These are phyloP conservation scores for Calonectria ilicicola DNA, from an alignment of 2,329 filamentous ascomycete genomes.

Conservation along the genomic window DNA sequence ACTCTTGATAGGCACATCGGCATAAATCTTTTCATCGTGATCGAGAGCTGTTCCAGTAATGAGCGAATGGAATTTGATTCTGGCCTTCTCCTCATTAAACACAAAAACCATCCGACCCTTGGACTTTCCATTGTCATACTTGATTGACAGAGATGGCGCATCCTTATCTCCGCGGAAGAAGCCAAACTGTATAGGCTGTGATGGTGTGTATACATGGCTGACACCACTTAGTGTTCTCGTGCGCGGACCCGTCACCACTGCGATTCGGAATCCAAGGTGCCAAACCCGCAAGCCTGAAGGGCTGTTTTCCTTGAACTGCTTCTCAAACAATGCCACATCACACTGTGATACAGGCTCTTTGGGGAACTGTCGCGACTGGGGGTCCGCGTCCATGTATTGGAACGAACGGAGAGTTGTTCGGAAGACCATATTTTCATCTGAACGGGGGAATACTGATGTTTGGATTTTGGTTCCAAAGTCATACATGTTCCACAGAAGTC, in stretches of 20 bases:
- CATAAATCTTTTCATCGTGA: conserved; percentile 76
- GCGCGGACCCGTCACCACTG: conserved; percentile 81
- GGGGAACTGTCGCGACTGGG: conserved; percentile 79
- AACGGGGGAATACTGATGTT: conserved; percentile 74
- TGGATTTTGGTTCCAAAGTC: conserved; percentile 86
- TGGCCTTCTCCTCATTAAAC: conserved; percentile 79
- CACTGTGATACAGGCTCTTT: conserved; percentile 79
- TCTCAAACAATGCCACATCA: conserved; percentile 82
- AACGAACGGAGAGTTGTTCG: conserved; percentile 78
- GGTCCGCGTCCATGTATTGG: conserved; percentile 82
- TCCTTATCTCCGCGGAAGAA: conserved; percentile 80
- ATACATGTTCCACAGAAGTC: conserved; percentile 83
- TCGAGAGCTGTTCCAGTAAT: conserved; percentile 79
- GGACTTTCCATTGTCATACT: conserved; percentile 73
- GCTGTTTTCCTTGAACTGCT: conserved; percentile 73
- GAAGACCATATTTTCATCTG: conserved; percentile 78
- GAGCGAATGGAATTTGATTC: conserved; percentile 77
- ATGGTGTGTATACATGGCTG: conserved; percentile 75
- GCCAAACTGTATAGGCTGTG: conserved; percentile 80
- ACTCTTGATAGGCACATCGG: conserved; percentile 74
- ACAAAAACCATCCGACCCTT: conserved; percentile 81
- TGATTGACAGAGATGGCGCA: conserved; percentile 76
- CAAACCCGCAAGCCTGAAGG: conserved; percentile 78
- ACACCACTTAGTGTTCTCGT: conserved; percentile 83
- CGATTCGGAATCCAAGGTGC: conserved; percentile 84